Conservation (phyloP, 2,329 filamentous ascomycete genomes). For the Colletotrichum cereale region DNA sequence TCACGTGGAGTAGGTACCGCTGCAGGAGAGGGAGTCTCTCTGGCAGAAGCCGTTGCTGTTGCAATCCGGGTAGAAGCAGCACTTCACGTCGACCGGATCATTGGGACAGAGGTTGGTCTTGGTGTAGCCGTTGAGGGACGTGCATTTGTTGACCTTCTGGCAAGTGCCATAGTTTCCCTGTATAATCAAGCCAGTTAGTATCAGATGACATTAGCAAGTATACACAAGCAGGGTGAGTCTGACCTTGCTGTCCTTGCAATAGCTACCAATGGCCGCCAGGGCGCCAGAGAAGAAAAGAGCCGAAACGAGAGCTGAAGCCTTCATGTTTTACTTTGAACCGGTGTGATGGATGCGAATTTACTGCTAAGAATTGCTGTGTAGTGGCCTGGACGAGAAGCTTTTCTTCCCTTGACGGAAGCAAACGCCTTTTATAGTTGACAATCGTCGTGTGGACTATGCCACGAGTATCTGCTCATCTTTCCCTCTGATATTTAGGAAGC, state of each 20-base stretch:
- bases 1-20: slow-evolving; percentile 31
- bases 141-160: slow-evolving; percentile 34
- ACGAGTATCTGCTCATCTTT: too few relatives aligned
- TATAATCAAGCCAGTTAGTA: background rate
- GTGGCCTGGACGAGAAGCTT: background rate
- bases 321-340: slow-evolving; percentile 1
- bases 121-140: slow-evolving; percentile 21
- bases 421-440: slow-evolving; percentile 9
- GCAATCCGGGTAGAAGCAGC: slow-evolving; percentile 36
- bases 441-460: background rate
- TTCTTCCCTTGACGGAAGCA: background rate
- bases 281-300: slow-evolving; percentile 17
- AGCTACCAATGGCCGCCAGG: slow-evolving; percentile 27
- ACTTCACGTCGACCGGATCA: slow-evolving; percentile 35
- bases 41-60: slow-evolving; percentile 32
- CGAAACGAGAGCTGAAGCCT: slow-evolving; percentile 13
- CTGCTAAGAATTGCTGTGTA: background rate
- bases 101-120: slow-evolving; percentile 33
- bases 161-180: slow-evolving; percentile 35
- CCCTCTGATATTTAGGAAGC: background rate
- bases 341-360: background rate
- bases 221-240: background rate
- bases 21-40: slow-evolving; percentile 29
- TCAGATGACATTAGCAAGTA: background rate
- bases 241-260: slow-evolving; percentile 32